Evolutionary conservation across 164 flowering plant genomes (phyloP).

Genomic region (Liquidambar formosana): DNA sequence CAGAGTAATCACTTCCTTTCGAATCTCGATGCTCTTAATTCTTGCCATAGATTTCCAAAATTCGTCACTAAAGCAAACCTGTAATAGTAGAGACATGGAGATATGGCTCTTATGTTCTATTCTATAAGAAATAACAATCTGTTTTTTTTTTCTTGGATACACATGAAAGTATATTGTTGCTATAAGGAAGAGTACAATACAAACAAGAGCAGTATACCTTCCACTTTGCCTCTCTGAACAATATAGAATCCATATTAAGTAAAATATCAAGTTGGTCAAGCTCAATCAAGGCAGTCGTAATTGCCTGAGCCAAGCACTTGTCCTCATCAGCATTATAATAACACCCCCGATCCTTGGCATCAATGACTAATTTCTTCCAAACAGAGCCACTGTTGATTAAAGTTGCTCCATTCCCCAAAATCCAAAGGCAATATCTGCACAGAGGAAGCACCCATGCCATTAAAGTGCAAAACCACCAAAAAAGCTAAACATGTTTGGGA

Average conservation of each 20-base stretch:
- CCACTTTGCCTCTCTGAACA: conserved; percentile 9
- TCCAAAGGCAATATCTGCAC: conserved; percentile 40
- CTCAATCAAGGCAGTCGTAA: neutral
- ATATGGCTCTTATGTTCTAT: neutral
- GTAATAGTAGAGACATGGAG: neutral
- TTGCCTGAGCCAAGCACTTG: neutral
- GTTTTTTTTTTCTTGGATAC: too few relatives aligned
- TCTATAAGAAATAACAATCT: neutral
- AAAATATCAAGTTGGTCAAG: conserved; percentile 8
- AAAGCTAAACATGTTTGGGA: too few relatives aligned
- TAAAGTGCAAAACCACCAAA: neutral
- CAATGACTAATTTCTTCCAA: conserved; percentile 33
- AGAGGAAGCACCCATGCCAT: too few relatives aligned
- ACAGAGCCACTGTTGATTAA: conserved; percentile 23
- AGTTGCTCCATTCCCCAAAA: conserved; percentile 33
- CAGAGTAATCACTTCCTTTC: neutral
- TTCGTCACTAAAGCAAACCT: neutral
- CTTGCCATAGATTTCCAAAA: neutral
- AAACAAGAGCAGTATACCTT: conserved; percentile 4
- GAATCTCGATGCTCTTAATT: neutral
- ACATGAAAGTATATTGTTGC: too few relatives aligned
- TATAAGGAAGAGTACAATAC: too few relatives aligned
- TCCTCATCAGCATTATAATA: neutral
- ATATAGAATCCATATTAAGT: conserved; percentile 3
- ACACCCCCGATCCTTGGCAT: neutral